phyloP scores from a whole-genome alignment of 2,329 filamentous ascomycete genomes.

The Microcyclosporella mali region DNA sequence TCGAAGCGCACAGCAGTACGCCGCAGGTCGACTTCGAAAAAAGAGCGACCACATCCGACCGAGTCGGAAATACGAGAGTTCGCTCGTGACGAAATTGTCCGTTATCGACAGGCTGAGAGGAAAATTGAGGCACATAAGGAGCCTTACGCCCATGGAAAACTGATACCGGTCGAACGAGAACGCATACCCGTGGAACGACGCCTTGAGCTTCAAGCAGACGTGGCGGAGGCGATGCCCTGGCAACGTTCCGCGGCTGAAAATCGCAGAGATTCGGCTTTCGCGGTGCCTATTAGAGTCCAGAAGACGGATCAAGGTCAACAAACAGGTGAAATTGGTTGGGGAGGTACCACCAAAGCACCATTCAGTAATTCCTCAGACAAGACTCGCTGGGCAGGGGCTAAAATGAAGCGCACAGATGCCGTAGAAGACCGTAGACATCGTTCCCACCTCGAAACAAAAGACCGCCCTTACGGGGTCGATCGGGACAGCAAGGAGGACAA shows the following conservation, averaged over 20 bases:
- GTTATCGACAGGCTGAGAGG: constrained; percentile 31
- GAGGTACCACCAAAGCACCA: neutral
- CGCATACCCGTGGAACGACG: constrained; percentile 20
- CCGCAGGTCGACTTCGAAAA: neutral
- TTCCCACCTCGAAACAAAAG: no score
- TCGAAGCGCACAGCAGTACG: no score
- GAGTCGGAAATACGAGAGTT: constrained; percentile 26
- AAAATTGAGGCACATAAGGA: constrained; percentile 27
- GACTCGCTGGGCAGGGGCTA: constrained; percentile 10
- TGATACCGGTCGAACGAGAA: constrained; percentile 21
- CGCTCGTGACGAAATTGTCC: constrained; percentile 30
- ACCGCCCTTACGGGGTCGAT: neutral
- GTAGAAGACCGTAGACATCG: no score
- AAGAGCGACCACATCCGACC: constrained; percentile 1
- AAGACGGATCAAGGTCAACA: no score
- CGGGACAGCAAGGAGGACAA: neutral
- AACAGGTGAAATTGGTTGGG: neutral
- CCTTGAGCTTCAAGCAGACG: constrained; percentile 20
- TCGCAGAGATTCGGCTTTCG: constrained; percentile 6
- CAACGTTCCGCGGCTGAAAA: constrained; percentile 1
- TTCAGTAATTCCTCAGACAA: constrained; percentile 9
- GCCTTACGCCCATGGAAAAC: constrained; percentile 27
- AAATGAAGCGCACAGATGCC: neutral
- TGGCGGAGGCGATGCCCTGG: constrained; percentile 13
- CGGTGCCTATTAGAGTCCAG: neutral